phyloP scores from a whole-genome alignment of 345 rosid species.

The Toxicodendron radicans region DNA sequence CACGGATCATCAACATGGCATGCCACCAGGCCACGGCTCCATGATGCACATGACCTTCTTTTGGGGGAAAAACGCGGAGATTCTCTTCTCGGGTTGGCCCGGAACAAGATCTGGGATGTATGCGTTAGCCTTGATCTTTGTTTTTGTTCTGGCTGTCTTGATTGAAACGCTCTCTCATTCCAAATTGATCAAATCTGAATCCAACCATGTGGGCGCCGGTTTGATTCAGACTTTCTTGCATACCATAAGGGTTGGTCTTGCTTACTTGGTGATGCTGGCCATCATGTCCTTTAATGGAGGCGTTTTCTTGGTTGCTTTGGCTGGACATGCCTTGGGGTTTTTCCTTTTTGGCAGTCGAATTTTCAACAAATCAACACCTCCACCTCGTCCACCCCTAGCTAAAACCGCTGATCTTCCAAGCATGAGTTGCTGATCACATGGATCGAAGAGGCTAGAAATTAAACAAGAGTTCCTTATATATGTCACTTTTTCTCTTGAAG shows the following conservation, averaged over 20 bases:
- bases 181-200: slow-evolving; percentile 29
- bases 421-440: too few species aligned
- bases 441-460: too few species aligned
- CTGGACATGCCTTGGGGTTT: slow-evolving; percentile 69
- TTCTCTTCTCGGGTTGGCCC: slow-evolving; percentile 78
- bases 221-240: slow-evolving; percentile 50
- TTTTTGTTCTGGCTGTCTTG: slow-evolving; percentile 45
- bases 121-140: slow-evolving; percentile 42
- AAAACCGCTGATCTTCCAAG: background rate
- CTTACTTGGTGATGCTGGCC: slow-evolving; percentile 73
- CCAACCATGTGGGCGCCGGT: slow-evolving; percentile 38
- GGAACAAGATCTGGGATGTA: slow-evolving; percentile 58
- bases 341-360: slow-evolving; percentile 58
- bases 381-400: background rate
- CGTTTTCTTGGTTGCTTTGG: slow-evolving; percentile 64
- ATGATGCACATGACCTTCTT: slow-evolving; percentile 78
- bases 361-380: slow-evolving; percentile 6
- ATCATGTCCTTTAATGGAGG: slow-evolving; percentile 87
- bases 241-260: slow-evolving; percentile 50
- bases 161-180: slow-evolving; percentile 61
- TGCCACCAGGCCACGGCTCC: background rate
- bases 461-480: too few species aligned
- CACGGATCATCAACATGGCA: background rate
- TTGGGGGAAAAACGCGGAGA: slow-evolving; percentile 60
- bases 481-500: too few species aligned